Conservation (phyloP, 495 filamentous ascomycete species). For the Aspergillus coremiiformis region DNA sequence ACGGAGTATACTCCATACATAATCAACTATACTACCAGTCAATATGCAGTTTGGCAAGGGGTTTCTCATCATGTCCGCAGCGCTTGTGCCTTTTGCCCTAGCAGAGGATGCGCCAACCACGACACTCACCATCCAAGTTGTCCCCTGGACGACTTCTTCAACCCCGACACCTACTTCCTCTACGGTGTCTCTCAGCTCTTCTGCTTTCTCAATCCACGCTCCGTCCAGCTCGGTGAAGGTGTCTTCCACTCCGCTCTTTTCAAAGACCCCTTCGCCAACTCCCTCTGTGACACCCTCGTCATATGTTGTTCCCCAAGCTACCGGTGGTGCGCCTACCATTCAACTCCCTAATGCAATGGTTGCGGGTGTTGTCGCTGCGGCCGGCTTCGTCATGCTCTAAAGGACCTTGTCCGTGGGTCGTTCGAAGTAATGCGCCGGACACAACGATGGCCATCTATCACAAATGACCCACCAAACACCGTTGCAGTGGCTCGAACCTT, state of each 20-base stretch:
- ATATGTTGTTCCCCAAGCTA: conserved; percentile 9
- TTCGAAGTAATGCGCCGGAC: background rate
- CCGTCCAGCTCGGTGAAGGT: conserved; percentile 6
- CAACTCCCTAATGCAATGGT: conserved; percentile 29
- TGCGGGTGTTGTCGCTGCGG: conserved; percentile 37
- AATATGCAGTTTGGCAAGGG: conserved; percentile 36
- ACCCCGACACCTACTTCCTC: conserved; percentile 16
- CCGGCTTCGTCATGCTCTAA: conserved; percentile 40
- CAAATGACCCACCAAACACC: background rate
- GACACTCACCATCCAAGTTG: conserved; percentile 30
- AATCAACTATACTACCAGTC: conserved; percentile 4
- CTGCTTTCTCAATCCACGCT: conserved; percentile 12
- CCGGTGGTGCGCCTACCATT: conserved; percentile 24
- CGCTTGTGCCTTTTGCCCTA: conserved; percentile 28
- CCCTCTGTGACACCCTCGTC: background rate
- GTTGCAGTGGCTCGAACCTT: background rate
- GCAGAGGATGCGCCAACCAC: conserved; percentile 23
- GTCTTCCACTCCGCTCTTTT: conserved; percentile 17
- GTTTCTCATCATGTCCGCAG: conserved; percentile 24
- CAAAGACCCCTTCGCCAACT: conserved; percentile 8
- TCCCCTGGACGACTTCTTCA: conserved; percentile 23
- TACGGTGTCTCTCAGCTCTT: conserved; percentile 17
- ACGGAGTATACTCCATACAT: background rate
- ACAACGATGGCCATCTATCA: background rate
- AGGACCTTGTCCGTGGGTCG: background rate